Conservation (phyloP, 2,329 filamentous ascomycete genomes). For the Diaporthe nobilis region DNA sequence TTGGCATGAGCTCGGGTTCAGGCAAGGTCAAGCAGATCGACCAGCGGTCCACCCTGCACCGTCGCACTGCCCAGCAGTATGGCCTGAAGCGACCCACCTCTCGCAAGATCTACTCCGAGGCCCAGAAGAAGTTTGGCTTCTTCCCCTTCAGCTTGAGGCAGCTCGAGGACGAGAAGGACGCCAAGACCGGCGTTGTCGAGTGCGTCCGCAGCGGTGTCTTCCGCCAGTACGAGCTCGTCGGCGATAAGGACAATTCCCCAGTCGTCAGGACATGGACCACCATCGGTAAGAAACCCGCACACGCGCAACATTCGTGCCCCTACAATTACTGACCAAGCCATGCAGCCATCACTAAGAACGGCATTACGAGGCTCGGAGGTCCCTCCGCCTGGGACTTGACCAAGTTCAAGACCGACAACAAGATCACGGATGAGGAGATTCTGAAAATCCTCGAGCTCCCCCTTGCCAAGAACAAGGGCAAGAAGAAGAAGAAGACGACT, state of each 20-base stretch:
- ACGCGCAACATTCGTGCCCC: constrained; percentile 41
- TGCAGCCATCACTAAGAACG: constrained; percentile 96
- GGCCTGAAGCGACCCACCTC: constrained; percentile 94
- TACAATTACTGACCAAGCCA: constrained; percentile 45
- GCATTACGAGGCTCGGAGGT: constrained; percentile 86
- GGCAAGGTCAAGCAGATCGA: constrained; percentile 96
- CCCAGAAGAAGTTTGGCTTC: constrained; percentile 95
- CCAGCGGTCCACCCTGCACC: constrained; percentile 91
- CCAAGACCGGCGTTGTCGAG: constrained; percentile 96
- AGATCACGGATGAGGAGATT: constrained; percentile 96
- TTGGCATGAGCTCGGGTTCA: constrained; percentile 89
- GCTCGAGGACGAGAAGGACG: constrained; percentile 95
- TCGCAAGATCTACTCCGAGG: constrained; percentile 91
- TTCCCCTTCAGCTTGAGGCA: constrained; percentile 99
- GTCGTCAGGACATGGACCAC: constrained; percentile 93
- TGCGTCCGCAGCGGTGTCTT: constrained; percentile 94
- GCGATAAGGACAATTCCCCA: constrained; percentile 88
- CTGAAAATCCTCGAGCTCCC: constrained; percentile 95
- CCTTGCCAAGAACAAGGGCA: constrained; percentile 87
- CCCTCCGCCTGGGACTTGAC: constrained; percentile 82
- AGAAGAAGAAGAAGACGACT: constrained; percentile 81
- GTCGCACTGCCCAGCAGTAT: constrained; percentile 92
- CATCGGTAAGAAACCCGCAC: constrained; percentile 76
- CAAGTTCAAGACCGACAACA: constrained; percentile 95
- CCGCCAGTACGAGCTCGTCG: constrained; percentile 95